Evolutionary conservation across 108 stramenopile species (phyloP), one percentile per base, ranked within the genome.

Genomic region (Fragilaria radians): DNA sequence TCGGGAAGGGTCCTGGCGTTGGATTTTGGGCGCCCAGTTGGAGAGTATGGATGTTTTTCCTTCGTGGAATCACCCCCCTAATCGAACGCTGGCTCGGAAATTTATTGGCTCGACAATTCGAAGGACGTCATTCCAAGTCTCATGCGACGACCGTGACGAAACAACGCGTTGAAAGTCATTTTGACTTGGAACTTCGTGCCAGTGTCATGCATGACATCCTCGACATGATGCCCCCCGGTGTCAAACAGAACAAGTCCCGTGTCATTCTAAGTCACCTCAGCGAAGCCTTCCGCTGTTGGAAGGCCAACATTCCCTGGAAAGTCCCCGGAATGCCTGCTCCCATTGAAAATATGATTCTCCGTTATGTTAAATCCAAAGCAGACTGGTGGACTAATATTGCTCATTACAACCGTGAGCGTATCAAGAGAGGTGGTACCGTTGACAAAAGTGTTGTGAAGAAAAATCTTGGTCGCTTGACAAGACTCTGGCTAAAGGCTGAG

Each of bases 201-300:
- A 95, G 94, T 49, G 99, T 99, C 45, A 98, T 99, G 95, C 99
- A 98, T 73, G 99, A 99, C 62, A 99, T 99, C 58, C 84, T 99
- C 27, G 99, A 99, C 73, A 98, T 98, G 97, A 99, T 99, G 99
- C 99, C 99, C 1, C 93, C 97, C 53, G 97, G 97, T 59, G 92
- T 99, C 23, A 94, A 95, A 65, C 97, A 96, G 72, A 99, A 97
- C 78, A 99, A 99, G 79, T 84, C 88, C 34, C 77, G 97, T 22
- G 95, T 95, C 28, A 97, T 99, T 71, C 73, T 99, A 21, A 91
- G 90, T 62, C 99, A 99, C 75, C 68, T 99, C 62, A 83, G 80
- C 63, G 99, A 99, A 70, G 97, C 96, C 5, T 99, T 97, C 72
- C 79, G 99, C 18, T 98, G 99, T 74, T 99, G 96, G 96, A 99